Evolutionary conservation across 2,329 filamentous ascomycete genomes (phyloP), one percentile per base, ranked within the genome.

Genomic region (Paecilomyces dactylethromorphus): DNA sequence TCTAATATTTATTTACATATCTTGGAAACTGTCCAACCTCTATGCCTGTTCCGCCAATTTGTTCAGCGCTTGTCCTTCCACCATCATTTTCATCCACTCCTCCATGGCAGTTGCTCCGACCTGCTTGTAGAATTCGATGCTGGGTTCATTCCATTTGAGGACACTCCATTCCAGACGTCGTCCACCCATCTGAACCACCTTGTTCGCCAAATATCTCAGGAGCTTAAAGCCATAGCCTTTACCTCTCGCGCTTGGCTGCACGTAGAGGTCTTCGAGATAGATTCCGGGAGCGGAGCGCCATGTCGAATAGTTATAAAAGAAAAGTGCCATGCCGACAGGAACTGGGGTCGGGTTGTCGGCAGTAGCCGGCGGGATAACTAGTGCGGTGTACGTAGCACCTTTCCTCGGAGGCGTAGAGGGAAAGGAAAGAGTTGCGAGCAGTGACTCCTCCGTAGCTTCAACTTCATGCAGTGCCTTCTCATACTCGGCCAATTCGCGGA

Each of bases 301-400:
- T 0, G 93, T 97, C 69, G 87, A 91, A 77, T 96, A 97, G 77
- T 93, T 97, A 81, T 93, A 92, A 74, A 96, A 97, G 78, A 92
- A 97, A 49, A 97, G 77, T 1, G 92, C 92, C 84, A 97, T 91
- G 54, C 89, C 91, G 0, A 85, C 89, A 73, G 84, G 69, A 58
- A 61, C 53, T 32, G 73, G 64, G 55, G 64, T 39, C 59, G 68
- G 62, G 60, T 64, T 73, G 45, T 76, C 70, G 11, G 78, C 74
- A 5, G 77, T 74, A 11, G 79, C 75, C 22, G 81, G 76, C 29
- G 80, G 77, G 65, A 81, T 80, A 57, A 93, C 76, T 10, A 95
- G 76, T 33, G 95, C 81, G 55, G 90, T 93, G 61, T 91, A 89
- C 18, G 92, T 89, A 31, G 88, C 90, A 56, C 80, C 79, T 50